A percentile compares a stretch with the other conserved stretches of the same genome.
These are phyloP conservation scores for Gonium pectorale DNA, from an alignment of 139 green algal species.

Conservation along the genomic window DNA sequence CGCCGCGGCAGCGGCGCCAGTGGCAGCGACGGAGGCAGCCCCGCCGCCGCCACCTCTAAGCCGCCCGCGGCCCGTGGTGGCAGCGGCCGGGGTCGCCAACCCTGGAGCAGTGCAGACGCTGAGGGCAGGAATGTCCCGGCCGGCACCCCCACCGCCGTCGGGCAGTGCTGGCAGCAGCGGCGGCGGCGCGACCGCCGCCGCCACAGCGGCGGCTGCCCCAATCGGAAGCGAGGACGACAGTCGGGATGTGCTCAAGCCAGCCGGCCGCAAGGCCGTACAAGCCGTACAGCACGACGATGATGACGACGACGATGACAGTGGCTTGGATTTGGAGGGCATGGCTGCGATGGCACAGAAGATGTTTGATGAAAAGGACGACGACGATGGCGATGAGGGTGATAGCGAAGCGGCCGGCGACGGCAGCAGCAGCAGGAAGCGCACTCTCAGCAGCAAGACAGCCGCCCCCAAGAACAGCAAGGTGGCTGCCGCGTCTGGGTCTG, in stretches of 20 bases:
- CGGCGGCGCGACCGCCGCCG: not conserved
- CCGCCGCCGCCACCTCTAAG: not conserved
- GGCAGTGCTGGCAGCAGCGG: too few species aligned
- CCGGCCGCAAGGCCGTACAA: too few species aligned
- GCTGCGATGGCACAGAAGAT: slow-evolving; percentile 25
- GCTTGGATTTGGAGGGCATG: slow-evolving; percentile 5
- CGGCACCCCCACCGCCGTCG: too few species aligned
- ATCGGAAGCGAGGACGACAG: too few species aligned
- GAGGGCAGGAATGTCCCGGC: too few species aligned
- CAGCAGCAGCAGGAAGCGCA: slow-evolving; percentile 35
- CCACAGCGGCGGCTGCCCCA: too few species aligned
- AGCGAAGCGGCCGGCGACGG: not conserved
- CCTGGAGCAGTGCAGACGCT: too few species aligned
- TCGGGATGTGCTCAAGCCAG: too few species aligned
- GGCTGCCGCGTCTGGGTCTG: too few species aligned
- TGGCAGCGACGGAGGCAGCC: not conserved
- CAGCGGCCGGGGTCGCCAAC: too few species aligned
- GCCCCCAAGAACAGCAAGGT: not conserved
- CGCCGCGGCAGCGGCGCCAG: not conserved
- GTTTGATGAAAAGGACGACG: slow-evolving; percentile 5
- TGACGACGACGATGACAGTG: slow-evolving; percentile 13
- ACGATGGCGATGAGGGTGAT: not conserved
- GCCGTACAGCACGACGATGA: slow-evolving; percentile 5
- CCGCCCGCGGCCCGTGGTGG: too few species aligned
- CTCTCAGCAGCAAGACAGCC: not conserved